These are phyloP conservation scores for Panicum miliaceum DNA, from an alignment of 176 grass and related monocot species.

Conservation along the genomic window DNA sequence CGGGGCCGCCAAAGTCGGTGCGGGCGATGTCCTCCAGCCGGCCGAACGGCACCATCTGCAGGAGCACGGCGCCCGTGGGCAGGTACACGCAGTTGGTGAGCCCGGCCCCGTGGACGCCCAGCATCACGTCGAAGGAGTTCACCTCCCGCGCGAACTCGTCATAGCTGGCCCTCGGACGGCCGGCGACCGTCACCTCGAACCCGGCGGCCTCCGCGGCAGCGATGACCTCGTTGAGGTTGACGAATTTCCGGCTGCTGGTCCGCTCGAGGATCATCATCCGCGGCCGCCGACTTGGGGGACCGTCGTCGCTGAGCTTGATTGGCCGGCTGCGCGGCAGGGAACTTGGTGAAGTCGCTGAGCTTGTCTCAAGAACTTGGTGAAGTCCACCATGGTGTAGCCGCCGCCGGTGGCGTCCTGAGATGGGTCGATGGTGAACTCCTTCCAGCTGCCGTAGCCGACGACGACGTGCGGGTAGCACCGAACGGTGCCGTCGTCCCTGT, in stretches of 20 bases:
- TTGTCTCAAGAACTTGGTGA: conserved; percentile 56
- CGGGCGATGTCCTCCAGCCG: conserved; percentile 56
- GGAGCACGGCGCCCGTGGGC: conserved; percentile 61
- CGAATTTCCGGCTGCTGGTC: conserved; percentile 17
- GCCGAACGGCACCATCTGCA: conserved; percentile 71
- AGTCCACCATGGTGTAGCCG: conserved; percentile 60
- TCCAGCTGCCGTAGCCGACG: conserved; percentile 61
- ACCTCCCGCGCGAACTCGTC: conserved; percentile 49
- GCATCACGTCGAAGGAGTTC: conserved; percentile 61
- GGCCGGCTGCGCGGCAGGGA: conserved; percentile 46
- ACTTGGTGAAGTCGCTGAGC: conserved; percentile 66
- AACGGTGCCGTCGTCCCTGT: conserved; percentile 50
- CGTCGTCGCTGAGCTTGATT: conserved; percentile 22
- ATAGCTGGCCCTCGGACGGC: conserved; percentile 32
- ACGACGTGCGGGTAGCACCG: conserved; percentile 58
- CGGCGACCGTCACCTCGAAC: conserved; percentile 44
- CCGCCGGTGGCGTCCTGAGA: conserved; percentile 39
- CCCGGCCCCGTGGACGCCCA: conserved; percentile 67
- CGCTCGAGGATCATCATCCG: conserved; percentile 67
- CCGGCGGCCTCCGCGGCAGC: conserved; percentile 39
- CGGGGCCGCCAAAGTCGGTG: conserved; percentile 63
- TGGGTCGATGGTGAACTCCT: conserved; percentile 72
- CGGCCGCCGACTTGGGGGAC: not conserved
- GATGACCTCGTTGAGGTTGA: conserved; percentile 30
- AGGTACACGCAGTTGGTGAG: conserved; percentile 72